phyloP scores from a whole-genome alignment of 2,329 filamentous ascomycete genomes.

The Pseudogymnoascus sp. region DNA sequence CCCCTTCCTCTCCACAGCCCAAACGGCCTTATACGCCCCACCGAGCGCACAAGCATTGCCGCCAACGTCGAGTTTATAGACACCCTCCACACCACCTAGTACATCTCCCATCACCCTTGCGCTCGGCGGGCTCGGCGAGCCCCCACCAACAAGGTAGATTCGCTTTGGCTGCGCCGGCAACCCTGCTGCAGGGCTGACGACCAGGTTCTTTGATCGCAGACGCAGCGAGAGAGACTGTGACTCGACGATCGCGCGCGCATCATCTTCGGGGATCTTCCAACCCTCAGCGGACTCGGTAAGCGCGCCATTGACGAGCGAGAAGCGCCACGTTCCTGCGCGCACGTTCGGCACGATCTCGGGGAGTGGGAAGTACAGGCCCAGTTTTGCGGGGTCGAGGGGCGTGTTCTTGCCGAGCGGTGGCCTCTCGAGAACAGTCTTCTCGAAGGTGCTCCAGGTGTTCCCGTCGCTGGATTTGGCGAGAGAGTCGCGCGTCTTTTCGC shows the following conservation, averaged over 20 bases:
- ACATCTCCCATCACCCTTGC: slow-evolving; percentile 79
- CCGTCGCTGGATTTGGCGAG: slow-evolving; percentile 51
- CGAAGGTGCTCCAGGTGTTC: slow-evolving; percentile 74
- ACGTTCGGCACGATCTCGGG: slow-evolving; percentile 96
- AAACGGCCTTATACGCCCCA: slow-evolving; percentile 92
- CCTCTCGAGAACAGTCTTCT: slow-evolving; percentile 61
- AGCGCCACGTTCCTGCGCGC: slow-evolving; percentile 79
- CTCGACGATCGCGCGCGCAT: slow-evolving; percentile 83
- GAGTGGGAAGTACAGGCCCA: slow-evolving; percentile 91
- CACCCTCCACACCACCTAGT: slow-evolving; percentile 79
- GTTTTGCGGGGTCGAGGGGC: slow-evolving; percentile 57
- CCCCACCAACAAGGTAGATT: slow-evolving; percentile 91
- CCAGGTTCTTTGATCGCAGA: slow-evolving; percentile 72
- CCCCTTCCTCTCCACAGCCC: slow-evolving; percentile 66
- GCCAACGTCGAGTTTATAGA: slow-evolving; percentile 89
- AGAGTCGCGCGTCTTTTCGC: slow-evolving; percentile 79
- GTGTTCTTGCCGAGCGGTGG: slow-evolving; percentile 60
- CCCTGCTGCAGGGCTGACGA: slow-evolving; percentile 45
- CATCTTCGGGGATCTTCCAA: slow-evolving; percentile 56
- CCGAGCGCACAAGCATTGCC: slow-evolving; percentile 93
- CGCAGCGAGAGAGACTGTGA: slow-evolving; percentile 91
- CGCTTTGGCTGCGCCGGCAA: slow-evolving; percentile 80
- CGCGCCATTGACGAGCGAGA: slow-evolving; percentile 47
- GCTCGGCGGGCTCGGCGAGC: slow-evolving; percentile 83
- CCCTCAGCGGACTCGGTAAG: slow-evolving; percentile 33